Evolutionary conservation across 2,329 filamentous ascomycete genomes (phyloP).

Genomic region (Dothistroma septosporum): DNA sequence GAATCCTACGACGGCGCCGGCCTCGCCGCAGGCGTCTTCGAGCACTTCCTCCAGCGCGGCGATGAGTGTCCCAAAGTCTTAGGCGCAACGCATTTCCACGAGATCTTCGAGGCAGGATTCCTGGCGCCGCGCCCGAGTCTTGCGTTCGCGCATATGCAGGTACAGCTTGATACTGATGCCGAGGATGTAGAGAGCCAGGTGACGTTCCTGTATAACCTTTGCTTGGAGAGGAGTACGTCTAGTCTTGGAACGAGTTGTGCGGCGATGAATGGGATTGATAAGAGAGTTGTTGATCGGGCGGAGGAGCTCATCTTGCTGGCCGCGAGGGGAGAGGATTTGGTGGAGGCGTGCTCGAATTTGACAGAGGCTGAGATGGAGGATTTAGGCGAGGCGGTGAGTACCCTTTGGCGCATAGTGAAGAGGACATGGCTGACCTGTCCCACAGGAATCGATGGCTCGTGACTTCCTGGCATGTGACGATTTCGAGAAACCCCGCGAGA

Average conservation of each 20-base stretch:
- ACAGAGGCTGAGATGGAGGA: slow-evolving; percentile 59
- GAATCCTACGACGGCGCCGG: slow-evolving; percentile 62
- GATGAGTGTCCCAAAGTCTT: slow-evolving; percentile 55
- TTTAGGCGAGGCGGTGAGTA: slow-evolving; percentile 61
- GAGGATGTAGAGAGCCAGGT: slow-evolving; percentile 54
- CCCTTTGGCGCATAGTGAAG: not conserved
- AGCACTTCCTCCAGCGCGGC: slow-evolving; percentile 51
- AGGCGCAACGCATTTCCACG: slow-evolving; percentile 63
- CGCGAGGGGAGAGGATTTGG: slow-evolving; percentile 70
- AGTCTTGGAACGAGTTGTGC: slow-evolving; percentile 87
- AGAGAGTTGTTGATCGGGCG: slow-evolving; percentile 67
- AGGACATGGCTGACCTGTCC: not conserved
- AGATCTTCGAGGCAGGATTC: slow-evolving; percentile 65
- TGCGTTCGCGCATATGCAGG: slow-evolving; percentile 67
- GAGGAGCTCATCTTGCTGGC: slow-evolving; percentile 66
- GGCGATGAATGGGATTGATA: slow-evolving; percentile 76
- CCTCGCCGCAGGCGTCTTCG: slow-evolving; percentile 58
- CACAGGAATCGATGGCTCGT: slow-evolving; percentile 42
- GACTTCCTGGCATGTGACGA: slow-evolving; percentile 41
- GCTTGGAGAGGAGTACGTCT: slow-evolving; percentile 64
- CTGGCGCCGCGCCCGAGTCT: slow-evolving; percentile 52
- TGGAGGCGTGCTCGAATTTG: slow-evolving; percentile 65
- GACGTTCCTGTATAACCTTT: slow-evolving; percentile 34
- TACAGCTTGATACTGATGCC: slow-evolving; percentile 55
- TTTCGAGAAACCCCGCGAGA: slow-evolving; percentile 32